Conservation (phyloP, 768 basidiomycete genomes). For the Leccinum imitatum region DNA sequence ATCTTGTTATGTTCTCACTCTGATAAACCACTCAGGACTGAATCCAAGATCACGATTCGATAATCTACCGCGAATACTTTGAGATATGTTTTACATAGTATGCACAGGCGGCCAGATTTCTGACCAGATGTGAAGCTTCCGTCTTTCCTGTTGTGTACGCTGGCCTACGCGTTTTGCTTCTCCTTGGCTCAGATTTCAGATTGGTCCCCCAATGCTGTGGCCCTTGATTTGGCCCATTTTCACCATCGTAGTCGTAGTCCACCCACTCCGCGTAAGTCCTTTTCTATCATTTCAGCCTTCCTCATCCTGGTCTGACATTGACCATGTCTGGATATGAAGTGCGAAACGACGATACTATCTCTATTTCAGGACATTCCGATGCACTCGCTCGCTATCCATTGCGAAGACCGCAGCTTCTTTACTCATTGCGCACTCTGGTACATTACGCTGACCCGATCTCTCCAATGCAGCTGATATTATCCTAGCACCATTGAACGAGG, state of each 20-base stretch:
- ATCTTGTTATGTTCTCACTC: not conserved
- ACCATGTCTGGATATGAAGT: constrained; percentile 42
- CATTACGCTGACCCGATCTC: constrained; percentile 14
- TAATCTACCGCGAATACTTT: constrained; percentile 63
- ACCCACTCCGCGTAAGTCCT: constrained; percentile 66
- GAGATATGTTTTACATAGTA: constrained; percentile 43
- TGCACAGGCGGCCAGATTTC: not conserved
- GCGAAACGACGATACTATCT: constrained; percentile 22
- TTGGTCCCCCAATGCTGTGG: constrained; percentile 53
- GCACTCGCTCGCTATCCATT: constrained; percentile 69
- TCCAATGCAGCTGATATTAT: not conserved
- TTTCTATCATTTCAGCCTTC: not conserved
- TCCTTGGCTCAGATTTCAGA: constrained; percentile 59
- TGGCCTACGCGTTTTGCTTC: constrained; percentile 83
- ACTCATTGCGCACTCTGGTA: constrained; percentile 60
- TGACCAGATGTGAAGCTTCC: constrained; percentile 56
- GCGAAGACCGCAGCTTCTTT: constrained; percentile 75
- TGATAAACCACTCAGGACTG: constrained; percentile 48
- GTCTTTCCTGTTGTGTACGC: constrained; percentile 63
- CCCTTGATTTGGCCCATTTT: constrained; percentile 49
- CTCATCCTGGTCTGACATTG: not conserved
- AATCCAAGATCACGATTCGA: constrained; percentile 72
- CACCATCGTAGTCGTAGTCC: constrained; percentile 55
- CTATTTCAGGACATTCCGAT: constrained; percentile 68
- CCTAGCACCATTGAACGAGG: constrained; percentile 52